A percentile compares a stretch with the other conserved stretches of the same genome.
These are phyloP conservation scores for Sclerotinia nivalis DNA, from an alignment of 2,329 filamentous ascomycete genomes.

Conservation along the genomic window DNA sequence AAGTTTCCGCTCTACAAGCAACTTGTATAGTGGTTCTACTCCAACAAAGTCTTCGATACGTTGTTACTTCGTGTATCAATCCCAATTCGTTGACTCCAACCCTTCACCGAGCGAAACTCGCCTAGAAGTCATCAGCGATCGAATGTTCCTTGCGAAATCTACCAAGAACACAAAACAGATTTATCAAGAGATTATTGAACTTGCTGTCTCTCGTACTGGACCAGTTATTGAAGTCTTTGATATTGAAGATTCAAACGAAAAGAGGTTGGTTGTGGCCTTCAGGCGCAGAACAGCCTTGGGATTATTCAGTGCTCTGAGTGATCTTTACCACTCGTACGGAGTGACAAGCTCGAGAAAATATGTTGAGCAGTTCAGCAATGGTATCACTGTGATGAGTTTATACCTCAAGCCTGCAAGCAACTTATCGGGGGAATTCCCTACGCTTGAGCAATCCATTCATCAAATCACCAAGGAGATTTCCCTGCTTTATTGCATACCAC, in stretches of 20 bases:
- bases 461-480: constrained; percentile 99
- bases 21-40: constrained; percentile 60
- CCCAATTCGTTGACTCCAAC: constrained; percentile 77
- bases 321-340: constrained; percentile 98
- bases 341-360: constrained; percentile 96
- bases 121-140: constrained; percentile 88
- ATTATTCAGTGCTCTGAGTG: constrained; percentile 91
- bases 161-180: constrained; percentile 94
- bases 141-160: constrained; percentile 92
- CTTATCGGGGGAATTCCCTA: constrained; percentile 61
- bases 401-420: constrained; percentile 77
- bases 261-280: constrained; percentile 92
- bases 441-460: constrained; percentile 92
- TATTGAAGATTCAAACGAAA: constrained; percentile 87
- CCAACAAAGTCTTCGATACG: constrained; percentile 79
- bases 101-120: constrained; percentile 79
- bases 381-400: constrained; percentile 93
- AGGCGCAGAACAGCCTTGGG: constrained; percentile 89
- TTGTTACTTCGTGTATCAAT: constrained; percentile 99
- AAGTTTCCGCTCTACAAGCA: constrained; percentile 90
- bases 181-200: constrained; percentile 89
- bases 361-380: constrained; percentile 98
- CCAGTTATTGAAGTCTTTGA: constrained; percentile 98
- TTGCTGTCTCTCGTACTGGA: constrained; percentile 80
- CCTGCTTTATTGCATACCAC: constrained; percentile 93